Conservation (phyloP, 805 yeast species). For the Saccharomycopsis olivae region DNA sequence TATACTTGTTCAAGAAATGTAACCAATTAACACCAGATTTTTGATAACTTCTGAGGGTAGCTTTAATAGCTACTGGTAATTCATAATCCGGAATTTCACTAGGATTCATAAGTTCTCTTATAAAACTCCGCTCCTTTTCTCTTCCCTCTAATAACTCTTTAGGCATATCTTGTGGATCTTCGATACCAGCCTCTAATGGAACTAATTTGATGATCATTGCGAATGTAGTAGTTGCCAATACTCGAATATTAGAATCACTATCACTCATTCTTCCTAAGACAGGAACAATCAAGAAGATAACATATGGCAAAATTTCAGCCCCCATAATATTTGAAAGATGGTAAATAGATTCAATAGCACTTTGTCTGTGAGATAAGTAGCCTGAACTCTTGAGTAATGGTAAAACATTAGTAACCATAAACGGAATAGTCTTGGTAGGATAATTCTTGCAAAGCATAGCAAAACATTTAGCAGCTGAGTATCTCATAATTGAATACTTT, state of each 20-base stretch:
- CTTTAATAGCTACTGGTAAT: constrained; percentile 84
- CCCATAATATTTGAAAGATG: constrained; percentile 85
- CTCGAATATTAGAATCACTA: constrained; percentile 76
- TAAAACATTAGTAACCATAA: constrained; percentile 62
- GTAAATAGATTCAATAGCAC: constrained; percentile 85
- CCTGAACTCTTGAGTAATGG: constrained; percentile 77
- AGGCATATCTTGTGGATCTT: constrained; percentile 91
- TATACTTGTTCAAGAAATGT: constrained; percentile 88
- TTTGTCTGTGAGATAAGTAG: constrained; percentile 67
- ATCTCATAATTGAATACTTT: constrained; percentile 72
- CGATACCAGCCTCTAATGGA: constrained; percentile 94
- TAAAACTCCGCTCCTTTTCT: constrained; percentile 87
- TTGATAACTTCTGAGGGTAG: constrained; percentile 87
- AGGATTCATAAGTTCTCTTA: constrained; percentile 97
- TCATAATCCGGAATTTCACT: constrained; percentile 78
- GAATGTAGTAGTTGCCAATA: constrained; percentile 88
- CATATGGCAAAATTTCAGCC: constrained; percentile 79
- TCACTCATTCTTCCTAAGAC: constrained; percentile 98
- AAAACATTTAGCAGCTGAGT: constrained; percentile 81
- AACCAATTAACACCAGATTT: constrained; percentile 99
- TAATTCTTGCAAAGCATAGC: constrained; percentile 64
- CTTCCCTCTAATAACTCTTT: constrained; percentile 74
- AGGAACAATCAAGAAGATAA: constrained; percentile 91
- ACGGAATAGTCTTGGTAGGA: constrained; percentile 66
- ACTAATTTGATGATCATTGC: constrained; percentile 92